These are phyloP conservation scores for Podila verticillata DNA, from an alignment of 192 early-diverging fungal species.

Conservation along the genomic window DNA sequence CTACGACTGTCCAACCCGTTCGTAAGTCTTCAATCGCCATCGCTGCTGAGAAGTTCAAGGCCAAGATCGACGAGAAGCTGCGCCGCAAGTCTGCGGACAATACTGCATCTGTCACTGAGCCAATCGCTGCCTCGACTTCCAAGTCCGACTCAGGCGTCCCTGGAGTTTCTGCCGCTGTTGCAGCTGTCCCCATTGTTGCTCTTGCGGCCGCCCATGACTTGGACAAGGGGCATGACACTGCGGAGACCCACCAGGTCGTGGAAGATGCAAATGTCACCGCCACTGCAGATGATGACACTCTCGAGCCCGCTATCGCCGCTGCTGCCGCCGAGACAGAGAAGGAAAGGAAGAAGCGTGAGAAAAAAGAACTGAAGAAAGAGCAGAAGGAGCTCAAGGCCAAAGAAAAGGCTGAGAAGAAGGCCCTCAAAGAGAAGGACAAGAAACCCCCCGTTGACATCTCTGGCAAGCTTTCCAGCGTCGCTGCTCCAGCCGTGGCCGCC, in stretches of 20 bases:
- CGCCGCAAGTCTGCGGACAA: background rate
- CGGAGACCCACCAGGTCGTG: background rate
- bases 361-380: background rate
- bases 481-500: background rate
- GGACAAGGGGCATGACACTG: background rate
- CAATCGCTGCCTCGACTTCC: background rate
- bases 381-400: slow-evolving; percentile 8
- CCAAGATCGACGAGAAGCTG: background rate
- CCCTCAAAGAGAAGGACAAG: background rate
- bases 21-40: background rate
- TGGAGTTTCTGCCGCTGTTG: background rate
- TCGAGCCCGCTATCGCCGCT: too few species aligned
- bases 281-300: background rate
- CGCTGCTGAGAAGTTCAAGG: background rate
- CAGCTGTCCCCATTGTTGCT: background rate
- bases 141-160: background rate
- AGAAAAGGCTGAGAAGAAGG: slow-evolving; percentile 7
- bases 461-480: background rate
- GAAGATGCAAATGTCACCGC: background rate
- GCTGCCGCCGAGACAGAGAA: background rate
- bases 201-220: background rate
- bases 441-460: background rate
- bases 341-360: background rate
- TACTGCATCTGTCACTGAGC: background rate
- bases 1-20: background rate